A percentile compares a stretch with the other conserved stretches of the same genome.
These are phyloP conservation scores for Kurtzmaniella fragi DNA, from an alignment of 805 yeast species.

Conservation along the genomic window DNA sequence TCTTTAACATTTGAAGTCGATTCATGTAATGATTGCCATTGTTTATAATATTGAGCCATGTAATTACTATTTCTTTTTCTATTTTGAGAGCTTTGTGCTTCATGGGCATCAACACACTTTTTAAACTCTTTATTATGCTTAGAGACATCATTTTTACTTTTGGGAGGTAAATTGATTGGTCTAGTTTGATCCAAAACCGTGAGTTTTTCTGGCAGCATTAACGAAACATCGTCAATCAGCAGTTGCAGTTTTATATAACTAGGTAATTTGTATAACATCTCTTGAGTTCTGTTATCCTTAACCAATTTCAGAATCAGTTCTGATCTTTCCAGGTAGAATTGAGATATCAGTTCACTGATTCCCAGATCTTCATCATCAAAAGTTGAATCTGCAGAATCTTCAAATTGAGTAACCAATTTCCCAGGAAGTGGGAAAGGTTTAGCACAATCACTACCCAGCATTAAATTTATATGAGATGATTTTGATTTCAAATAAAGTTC, in stretches of 20 bases:
- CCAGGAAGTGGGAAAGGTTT: slow-evolving; percentile 30
- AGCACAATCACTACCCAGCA: slow-evolving; percentile 18
- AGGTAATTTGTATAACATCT: slow-evolving; percentile 32
- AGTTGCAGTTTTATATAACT: slow-evolving; percentile 34
- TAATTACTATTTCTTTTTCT: slow-evolving; percentile 15
- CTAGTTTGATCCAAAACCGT: slow-evolving; percentile 53
- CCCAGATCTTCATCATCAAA: slow-evolving; percentile 23
- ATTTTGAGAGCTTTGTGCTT: slow-evolving; percentile 23
- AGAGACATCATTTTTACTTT: slow-evolving; percentile 44
- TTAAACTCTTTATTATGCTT: slow-evolving; percentile 55
- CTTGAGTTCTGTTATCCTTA: slow-evolving; percentile 27
- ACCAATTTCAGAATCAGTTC: slow-evolving; percentile 27
- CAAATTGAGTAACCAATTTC: slow-evolving; percentile 12
- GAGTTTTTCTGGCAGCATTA: slow-evolving; percentile 60
- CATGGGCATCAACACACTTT: slow-evolving; percentile 37
- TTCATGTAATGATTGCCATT: neutral
- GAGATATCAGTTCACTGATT: slow-evolving; percentile 32
- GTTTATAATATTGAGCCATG: neutral
- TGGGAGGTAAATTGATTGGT: slow-evolving; percentile 72
- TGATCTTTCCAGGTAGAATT: slow-evolving; percentile 32
- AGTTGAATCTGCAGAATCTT: slow-evolving; percentile 2
- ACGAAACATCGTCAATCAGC: slow-evolving; percentile 51
- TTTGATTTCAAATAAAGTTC: slow-evolving; percentile 22
- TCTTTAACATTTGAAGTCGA: slow-evolving; percentile 8
- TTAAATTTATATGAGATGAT: slow-evolving; percentile 21